These are phyloP conservation scores for Termitomyces titanicus DNA, from an alignment of 768 basidiomycete species.

Conservation along the genomic window DNA sequence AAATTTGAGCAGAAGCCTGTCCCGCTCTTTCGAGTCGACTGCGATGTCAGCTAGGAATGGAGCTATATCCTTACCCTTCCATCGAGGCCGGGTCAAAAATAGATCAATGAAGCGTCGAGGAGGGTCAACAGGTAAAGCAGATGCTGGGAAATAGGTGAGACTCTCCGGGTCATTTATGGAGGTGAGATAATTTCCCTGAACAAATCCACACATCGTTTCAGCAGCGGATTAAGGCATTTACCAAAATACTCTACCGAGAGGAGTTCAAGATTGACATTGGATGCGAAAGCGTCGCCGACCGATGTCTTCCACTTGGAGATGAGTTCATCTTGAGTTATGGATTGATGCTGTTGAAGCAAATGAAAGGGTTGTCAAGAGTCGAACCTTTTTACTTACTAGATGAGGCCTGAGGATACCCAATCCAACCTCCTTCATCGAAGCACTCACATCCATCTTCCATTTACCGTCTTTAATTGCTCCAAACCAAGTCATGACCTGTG, in stretches of 20 bases:
- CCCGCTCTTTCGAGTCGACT: constrained; percentile 81
- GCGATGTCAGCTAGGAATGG: constrained; percentile 83
- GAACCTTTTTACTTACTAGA: constrained; percentile 36
- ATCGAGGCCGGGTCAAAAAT: constrained; percentile 74
- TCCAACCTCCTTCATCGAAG: constrained; percentile 73
- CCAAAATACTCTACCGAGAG: constrained; percentile 52
- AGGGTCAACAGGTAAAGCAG: constrained; percentile 72
- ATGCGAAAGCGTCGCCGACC: constrained; percentile 77
- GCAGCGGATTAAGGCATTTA: background rate
- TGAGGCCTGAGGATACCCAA: constrained; percentile 64
- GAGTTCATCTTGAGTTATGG: constrained; percentile 54
- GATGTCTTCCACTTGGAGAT: constrained; percentile 63
- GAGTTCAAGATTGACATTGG: constrained; percentile 54
- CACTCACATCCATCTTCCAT: constrained; percentile 66
- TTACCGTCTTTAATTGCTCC: constrained; percentile 50
- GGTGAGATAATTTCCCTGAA: constrained; percentile 74
- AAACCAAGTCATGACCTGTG: constrained; percentile 82
- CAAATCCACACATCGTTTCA: background rate
- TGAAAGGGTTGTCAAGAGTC: background rate
- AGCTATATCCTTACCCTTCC: constrained; percentile 76
- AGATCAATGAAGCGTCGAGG: constrained; percentile 82
- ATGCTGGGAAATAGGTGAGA: constrained; percentile 74
- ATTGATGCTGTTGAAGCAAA: constrained; percentile 44
- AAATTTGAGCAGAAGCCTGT: constrained; percentile 84
- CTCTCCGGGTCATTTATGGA: constrained; percentile 31